Evolutionary conservation across 257 asterid genomes (phyloP).

Genomic region (Solanum dulcamara): DNA sequence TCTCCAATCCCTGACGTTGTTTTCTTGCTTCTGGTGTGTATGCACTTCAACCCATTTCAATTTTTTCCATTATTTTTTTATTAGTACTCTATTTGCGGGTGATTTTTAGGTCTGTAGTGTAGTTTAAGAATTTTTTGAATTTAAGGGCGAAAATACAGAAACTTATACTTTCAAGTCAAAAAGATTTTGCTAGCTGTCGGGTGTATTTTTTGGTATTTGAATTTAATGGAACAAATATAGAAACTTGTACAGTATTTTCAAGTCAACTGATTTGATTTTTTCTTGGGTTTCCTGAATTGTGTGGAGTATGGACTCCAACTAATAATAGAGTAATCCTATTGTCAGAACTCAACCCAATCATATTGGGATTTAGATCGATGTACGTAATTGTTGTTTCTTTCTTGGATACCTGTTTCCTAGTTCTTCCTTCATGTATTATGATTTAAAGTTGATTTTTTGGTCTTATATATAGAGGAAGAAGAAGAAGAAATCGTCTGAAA

Average conservation of each 20-base stretch:
- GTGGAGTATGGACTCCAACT: neutral
- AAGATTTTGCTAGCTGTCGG: neutral
- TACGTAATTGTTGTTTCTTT: neutral
- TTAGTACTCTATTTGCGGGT: neutral
- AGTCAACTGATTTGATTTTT: neutral
- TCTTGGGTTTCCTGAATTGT: neutral
- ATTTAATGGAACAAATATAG: neutral
- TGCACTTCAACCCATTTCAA: neutral
- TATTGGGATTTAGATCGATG: neutral
- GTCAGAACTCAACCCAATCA: neutral
- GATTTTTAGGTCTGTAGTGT: neutral
- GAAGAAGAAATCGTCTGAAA: conserved; percentile 1
- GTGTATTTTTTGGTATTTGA: neutral
- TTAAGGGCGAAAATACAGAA: neutral
- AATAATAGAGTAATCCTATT: neutral
- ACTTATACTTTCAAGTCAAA: neutral
- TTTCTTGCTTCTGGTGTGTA: neutral
- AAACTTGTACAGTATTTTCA: neutral
- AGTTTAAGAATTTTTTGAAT: neutral
- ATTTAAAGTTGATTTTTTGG: neutral
- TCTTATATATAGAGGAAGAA: neutral
- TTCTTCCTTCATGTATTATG: neutral
- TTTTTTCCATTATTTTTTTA: neutral
- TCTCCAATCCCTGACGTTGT: neutral
- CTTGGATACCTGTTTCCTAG: neutral